phyloP scores from a whole-genome alignment of 768 basidiomycete species.

The Boletus reticuloceps region DNA sequence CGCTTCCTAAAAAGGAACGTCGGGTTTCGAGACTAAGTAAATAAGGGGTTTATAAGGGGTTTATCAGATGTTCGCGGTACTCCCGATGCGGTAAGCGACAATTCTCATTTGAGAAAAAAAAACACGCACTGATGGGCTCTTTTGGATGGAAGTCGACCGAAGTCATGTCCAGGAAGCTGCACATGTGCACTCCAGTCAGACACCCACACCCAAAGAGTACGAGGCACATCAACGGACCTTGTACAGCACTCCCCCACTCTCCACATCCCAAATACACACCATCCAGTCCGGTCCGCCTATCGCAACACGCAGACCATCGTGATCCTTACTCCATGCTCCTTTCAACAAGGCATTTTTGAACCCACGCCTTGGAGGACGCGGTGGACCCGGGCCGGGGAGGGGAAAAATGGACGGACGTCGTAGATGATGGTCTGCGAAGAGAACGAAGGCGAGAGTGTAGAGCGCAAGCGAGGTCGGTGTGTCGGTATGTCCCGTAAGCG shows the following conservation, averaged over 20 bases:
- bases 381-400: constrained; percentile 78
- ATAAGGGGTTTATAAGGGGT: too few relatives aligned
- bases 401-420: constrained; percentile 92
- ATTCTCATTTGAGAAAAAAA: neutral
- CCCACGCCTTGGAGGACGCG: constrained; percentile 75
- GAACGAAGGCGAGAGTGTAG: constrained; percentile 85
- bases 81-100: constrained; percentile 9
- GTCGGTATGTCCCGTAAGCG: constrained; percentile 83
- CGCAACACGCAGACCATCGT: constrained; percentile 76
- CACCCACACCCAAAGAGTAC: neutral
- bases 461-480: constrained; percentile 92
- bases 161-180: constrained; percentile 92
- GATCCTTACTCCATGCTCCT: constrained; percentile 86
- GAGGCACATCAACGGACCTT: constrained; percentile 49
- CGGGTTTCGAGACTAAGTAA: too few relatives aligned
- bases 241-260: constrained; percentile 71
- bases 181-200: neutral
- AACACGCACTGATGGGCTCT: constrained; percentile 83
- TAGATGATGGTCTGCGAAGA: constrained; percentile 89
- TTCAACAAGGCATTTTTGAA: constrained; percentile 87
- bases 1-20: too few relatives aligned
- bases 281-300: constrained; percentile 89
- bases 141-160: constrained; percentile 96
- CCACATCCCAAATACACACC: constrained; percentile 85
- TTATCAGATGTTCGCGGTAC: too few relatives aligned